These are phyloP conservation scores for Zygosaccharomyces bisporus DNA, from an alignment of 805 yeast genomes.

Conservation along the genomic window DNA sequence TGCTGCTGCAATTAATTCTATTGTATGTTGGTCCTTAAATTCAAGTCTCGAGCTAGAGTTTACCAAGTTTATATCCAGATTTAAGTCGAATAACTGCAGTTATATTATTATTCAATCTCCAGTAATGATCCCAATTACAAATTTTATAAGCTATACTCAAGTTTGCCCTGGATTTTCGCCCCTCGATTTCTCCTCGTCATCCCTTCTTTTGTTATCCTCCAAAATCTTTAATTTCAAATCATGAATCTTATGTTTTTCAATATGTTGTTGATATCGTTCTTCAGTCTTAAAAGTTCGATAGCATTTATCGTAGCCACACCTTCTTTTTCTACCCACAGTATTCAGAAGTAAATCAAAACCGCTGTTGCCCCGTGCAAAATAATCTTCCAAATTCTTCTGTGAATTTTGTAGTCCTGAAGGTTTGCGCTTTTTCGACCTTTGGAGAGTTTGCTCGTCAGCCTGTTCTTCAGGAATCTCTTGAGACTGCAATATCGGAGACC, in stretches of 20 bases:
- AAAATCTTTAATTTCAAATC: conserved; percentile 31
- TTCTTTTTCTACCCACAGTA: conserved; percentile 36
- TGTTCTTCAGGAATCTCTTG: background rate
- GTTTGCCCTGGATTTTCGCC: background rate
- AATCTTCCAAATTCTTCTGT: conserved; percentile 28
- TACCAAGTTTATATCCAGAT: too few relatives aligned
- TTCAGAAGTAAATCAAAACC: conserved; percentile 34
- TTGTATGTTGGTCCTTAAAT: background rate
- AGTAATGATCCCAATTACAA: too few relatives aligned
- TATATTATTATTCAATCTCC: background rate
- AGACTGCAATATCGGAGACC: background rate
- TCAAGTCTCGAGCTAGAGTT: background rate
- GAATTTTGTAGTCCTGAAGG: conserved; percentile 14
- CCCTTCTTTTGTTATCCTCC: conserved; percentile 13
- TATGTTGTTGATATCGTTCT: conserved; percentile 32
- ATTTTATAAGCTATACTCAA: conserved; percentile 2
- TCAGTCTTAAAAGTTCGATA: conserved; percentile 47
- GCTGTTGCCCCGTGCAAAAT: conserved; percentile 24
- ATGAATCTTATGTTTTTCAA: conserved; percentile 36
- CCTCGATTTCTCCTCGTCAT: background rate
- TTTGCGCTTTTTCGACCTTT: conserved; percentile 11
- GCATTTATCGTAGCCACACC: conserved; percentile 53
- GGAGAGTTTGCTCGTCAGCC: background rate
- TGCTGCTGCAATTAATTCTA: background rate
- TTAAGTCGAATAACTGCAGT: background rate